phyloP scores from a whole-genome alignment of 148 eudicot species.

The Agrostemma githago region DNA sequence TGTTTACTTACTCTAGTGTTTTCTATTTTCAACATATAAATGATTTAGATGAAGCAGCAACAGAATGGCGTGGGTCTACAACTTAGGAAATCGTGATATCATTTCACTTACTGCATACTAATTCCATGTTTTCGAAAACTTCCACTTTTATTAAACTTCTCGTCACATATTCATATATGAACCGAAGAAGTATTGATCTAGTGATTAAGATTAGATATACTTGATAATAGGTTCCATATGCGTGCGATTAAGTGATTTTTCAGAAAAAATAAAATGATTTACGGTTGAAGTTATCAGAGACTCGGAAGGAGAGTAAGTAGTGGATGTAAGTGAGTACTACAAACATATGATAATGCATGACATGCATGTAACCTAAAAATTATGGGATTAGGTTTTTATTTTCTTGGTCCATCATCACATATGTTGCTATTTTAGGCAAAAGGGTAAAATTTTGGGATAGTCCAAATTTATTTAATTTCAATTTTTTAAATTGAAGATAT shows the following conservation, averaged over 20 bases:
- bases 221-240: too few species aligned
- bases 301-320: too few species aligned
- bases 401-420: slow-evolving; percentile 15
- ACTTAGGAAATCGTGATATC: slow-evolving; percentile 50
- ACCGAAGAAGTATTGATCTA: too few species aligned
- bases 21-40: slow-evolving; percentile 52
- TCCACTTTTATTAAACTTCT: too few species aligned
- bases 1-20: not conserved
- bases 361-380: not conserved
- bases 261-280: too few species aligned
- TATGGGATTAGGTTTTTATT: slow-evolving; percentile 31
- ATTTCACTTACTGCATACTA: slow-evolving; percentile 37
- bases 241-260: too few species aligned
- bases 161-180: too few species aligned
- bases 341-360: not conserved
- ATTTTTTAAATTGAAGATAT: slow-evolving; percentile 26
- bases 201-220: too few species aligned
- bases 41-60: slow-evolving; percentile 37
- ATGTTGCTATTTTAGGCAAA: slow-evolving; percentile 15
- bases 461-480: slow-evolving; percentile 13
- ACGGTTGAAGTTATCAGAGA: too few species aligned
- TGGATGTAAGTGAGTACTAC: not conserved
- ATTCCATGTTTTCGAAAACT: not conserved
- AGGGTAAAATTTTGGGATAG: not conserved
- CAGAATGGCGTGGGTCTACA: slow-evolving; percentile 76